Evolutionary conservation across 495 filamentous ascomycete genomes (phyloP).

Genomic region (Apodospora peruviana): DNA sequence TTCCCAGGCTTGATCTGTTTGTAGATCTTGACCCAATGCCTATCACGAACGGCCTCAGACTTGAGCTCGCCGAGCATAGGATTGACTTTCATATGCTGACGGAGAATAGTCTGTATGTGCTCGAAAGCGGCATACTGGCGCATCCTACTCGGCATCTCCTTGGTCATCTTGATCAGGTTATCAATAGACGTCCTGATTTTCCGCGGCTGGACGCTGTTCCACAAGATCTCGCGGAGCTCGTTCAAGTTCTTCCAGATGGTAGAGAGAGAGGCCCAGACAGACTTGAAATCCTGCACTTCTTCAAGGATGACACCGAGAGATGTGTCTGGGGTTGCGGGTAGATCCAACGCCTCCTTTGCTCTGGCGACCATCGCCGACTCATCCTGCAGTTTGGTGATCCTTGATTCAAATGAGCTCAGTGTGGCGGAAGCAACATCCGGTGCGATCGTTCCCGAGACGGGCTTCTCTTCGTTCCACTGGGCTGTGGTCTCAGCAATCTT

Average conservation of each 20-base stretch:
- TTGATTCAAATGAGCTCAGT: slow-evolving; percentile 71
- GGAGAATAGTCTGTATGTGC: slow-evolving; percentile 89
- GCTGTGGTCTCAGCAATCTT: slow-evolving; percentile 77
- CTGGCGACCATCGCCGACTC: slow-evolving; percentile 92
- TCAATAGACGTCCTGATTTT: slow-evolving; percentile 88
- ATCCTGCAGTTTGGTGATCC: slow-evolving; percentile 72
- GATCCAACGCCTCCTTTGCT: slow-evolving; percentile 91
- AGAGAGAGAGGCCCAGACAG: slow-evolving; percentile 89
- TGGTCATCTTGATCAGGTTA: slow-evolving; percentile 91
- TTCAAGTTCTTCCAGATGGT: slow-evolving; percentile 97
- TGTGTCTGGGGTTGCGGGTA: slow-evolving; percentile 72
- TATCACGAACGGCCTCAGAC: slow-evolving; percentile 90
- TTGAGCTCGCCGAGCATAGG: slow-evolving; percentile 83
- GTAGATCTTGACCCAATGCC: slow-evolving; percentile 97
- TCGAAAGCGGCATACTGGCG: slow-evolving; percentile 98
- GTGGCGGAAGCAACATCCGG: slow-evolving; percentile 79
- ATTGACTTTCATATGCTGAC: slow-evolving; percentile 84
- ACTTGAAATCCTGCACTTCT: slow-evolving; percentile 97
- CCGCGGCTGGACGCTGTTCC: slow-evolving; percentile 87
- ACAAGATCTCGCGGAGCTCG: slow-evolving; percentile 83
- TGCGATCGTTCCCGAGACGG: slow-evolving; percentile 86
- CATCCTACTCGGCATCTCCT: slow-evolving; percentile 99
- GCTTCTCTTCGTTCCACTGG: slow-evolving; percentile 94
- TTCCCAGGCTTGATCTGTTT: slow-evolving; percentile 87
- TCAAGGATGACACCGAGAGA: slow-evolving; percentile 76